Evolutionary conservation across 1,284 basidiomycete genomes (phyloP).

Genomic region (Mycena sp.): DNA sequence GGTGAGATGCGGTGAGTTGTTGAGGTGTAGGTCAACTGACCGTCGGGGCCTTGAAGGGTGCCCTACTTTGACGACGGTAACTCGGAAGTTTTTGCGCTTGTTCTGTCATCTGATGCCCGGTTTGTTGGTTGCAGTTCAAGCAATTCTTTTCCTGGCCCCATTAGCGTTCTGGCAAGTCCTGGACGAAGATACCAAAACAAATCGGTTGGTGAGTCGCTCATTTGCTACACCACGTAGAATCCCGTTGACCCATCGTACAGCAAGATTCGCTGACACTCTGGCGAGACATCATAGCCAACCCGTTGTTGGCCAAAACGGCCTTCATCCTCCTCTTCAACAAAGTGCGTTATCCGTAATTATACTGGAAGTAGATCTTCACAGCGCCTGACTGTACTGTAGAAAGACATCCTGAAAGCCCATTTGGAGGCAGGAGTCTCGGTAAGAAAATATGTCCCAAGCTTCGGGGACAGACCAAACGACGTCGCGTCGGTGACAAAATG

Average conservation of each 20-base stretch:
- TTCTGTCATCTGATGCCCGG: background rate
- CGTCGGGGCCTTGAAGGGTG: too few species aligned
- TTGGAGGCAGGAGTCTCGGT: constrained; percentile 67
- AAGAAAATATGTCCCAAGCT: constrained; percentile 68
- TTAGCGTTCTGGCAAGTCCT: constrained; percentile 54
- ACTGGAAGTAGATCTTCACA: too few species aligned
- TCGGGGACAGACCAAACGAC: constrained; percentile 68
- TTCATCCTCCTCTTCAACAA: constrained; percentile 78
- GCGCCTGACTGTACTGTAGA: constrained; percentile 50
- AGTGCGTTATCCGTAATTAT: constrained; percentile 41
- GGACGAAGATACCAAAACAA: constrained; percentile 54
- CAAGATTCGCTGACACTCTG: constrained; percentile 72
- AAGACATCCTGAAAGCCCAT: constrained; percentile 67
- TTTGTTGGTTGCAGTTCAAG: constrained; percentile 48
- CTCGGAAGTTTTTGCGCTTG: too few species aligned
- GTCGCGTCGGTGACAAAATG: constrained; percentile 58
- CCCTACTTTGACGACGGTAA: constrained; percentile 32
- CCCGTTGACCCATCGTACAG: too few species aligned
- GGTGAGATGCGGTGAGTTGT: constrained; percentile 11
- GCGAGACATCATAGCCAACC: constrained; percentile 68
- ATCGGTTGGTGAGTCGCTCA: constrained; percentile 47
- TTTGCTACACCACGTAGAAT: background rate
- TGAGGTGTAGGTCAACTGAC: background rate
- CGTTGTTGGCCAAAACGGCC: constrained; percentile 62
- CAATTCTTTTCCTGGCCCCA: constrained; percentile 58